phyloP scores from a whole-genome alignment of 2,329 filamentous ascomycete species.

The Pseudogymnoascus sp. region DNA sequence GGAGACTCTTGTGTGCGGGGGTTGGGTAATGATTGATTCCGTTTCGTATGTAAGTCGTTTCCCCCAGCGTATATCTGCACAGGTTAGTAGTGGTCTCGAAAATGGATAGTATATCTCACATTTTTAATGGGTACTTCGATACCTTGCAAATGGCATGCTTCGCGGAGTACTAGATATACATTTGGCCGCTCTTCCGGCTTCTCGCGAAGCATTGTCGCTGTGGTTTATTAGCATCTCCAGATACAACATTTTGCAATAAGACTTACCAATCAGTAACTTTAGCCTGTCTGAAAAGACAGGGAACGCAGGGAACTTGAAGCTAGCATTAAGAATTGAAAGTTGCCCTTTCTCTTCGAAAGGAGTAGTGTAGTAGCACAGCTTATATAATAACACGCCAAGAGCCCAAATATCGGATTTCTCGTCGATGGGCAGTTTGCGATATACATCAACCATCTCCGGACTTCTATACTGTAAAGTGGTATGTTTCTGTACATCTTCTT shows the following conservation, averaged over 20 bases:
- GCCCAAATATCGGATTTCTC: constrained; percentile 99
- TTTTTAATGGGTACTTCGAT: constrained; percentile 82
- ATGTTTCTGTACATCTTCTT: constrained; percentile 94
- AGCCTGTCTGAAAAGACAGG: constrained; percentile 83
- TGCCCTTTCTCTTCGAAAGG: constrained; percentile 97
- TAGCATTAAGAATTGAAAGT: constrained; percentile 93
- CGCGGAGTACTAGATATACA: constrained; percentile 85
- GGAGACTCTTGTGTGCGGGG: constrained; percentile 35
- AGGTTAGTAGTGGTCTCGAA: constrained; percentile 13
- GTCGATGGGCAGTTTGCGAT: constrained; percentile 90
- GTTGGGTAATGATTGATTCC: constrained; percentile 51
- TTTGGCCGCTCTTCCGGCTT: constrained; percentile 70
- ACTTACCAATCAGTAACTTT: constrained; percentile 80
- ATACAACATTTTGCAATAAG: not conserved
- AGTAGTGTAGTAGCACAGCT: constrained; percentile 98
- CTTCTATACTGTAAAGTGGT: constrained; percentile 96
- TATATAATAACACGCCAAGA: constrained; percentile 88
- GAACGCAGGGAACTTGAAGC: constrained; percentile 82
- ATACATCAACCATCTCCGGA: constrained; percentile 98
- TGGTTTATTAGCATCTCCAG: constrained; percentile 15
- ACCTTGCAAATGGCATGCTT: constrained; percentile 83
- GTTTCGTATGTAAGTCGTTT: constrained; percentile 50
- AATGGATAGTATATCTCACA: constrained; percentile 45
- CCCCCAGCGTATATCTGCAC: constrained; percentile 62
- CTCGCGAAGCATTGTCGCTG: constrained; percentile 85